Percentiles rank a stretch among this genome's conserved stretches.
These are phyloP conservation scores for Ceratobasidium theobromae DNA, from an alignment of 1,284 basidiomycete species.

Conservation along the genomic window DNA sequence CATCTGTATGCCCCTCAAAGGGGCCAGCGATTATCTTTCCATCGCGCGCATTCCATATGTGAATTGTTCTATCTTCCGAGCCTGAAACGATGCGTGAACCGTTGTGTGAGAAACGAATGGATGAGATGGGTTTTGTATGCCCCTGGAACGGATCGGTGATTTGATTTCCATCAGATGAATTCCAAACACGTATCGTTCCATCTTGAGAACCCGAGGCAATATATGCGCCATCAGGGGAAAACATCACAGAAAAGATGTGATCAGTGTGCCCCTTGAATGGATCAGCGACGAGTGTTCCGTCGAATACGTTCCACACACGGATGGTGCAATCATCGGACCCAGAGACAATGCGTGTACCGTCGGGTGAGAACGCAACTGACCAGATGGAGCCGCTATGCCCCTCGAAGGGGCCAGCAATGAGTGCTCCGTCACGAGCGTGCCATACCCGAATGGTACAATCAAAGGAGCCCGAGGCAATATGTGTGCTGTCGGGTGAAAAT, in stretches of 20 bases:
- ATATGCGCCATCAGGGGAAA: conserved; percentile 15
- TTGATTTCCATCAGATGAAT: neutral
- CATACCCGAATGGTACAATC: neutral
- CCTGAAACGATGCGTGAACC: neutral
- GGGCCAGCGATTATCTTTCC: neutral
- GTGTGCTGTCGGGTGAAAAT: neutral
- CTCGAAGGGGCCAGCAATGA: no score
- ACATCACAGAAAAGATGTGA: neutral
- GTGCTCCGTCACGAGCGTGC: neutral
- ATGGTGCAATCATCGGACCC: neutral
- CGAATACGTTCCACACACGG: neutral
- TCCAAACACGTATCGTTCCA: conserved; percentile 2
- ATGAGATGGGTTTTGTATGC: neutral
- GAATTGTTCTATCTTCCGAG: neutral
- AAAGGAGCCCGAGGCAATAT: neutral
- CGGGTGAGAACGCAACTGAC: neutral
- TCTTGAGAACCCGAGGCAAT: conserved; percentile 4
- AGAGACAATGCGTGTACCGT: neutral
- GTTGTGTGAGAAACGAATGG: neutral
- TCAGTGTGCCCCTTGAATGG: neutral
- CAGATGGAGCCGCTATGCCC: neutral
- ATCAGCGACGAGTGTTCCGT: neutral
- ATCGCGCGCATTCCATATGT: conserved; percentile 15
- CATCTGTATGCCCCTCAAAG: neutral
- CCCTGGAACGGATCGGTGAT: neutral